Base-by-base conservation (phyloP, 2,329 filamentous ascomycete genomes). In the Lachnellula arida region DNA sequence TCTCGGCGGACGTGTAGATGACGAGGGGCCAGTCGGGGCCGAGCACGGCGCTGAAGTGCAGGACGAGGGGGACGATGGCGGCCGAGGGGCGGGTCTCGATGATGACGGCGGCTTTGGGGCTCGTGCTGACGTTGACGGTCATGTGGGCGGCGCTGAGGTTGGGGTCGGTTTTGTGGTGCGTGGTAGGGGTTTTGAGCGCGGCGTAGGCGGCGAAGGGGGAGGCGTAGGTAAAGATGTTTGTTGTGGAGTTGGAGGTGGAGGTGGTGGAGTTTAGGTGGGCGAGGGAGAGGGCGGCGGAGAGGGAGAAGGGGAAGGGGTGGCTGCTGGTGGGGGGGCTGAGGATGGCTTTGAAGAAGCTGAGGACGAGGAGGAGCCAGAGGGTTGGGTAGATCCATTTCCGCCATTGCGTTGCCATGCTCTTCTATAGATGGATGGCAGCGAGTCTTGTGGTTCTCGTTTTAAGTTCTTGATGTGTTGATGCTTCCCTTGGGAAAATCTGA, bases 11-110 rank as follows among this genome's bases (percentile, higher is more conserved):
- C 0, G 75, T 77, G 59, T 73, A 75, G 49, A 76, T 70, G 23
- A 76, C 67, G 32, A 78, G 67, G 7, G 74, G 74, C 75, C 75
- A 78, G 25, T 65, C 60, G 19, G 75, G 74, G 1, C 75, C 75
- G 5, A 78, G 69, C 0, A 74, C 69, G 14, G 68, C 59, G 28
- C 68, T 65, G 64, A 73, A 75, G 55, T 74, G 72, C 25, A 75
- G 62, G 32, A 75, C 64, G 9, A 74, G 56, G 2, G 73, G 72
- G 25, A 74, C 61, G 32, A 74, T 65, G 17, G 63, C 65, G 7
- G 63, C 58, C 2, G 69, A 62, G 8, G 64, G 61, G 39, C 70
- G 66, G n/a, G 71, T 71, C 50, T 74, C 72, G 48, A 73, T 66
- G 17, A 74, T 73, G 2, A 72, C 67, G 0, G 73, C 73, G n/a